Evolutionary conservation across 495 filamentous ascomycete genomes (phyloP), one percentile per base, ranked within the genome.

Genomic region (Aspergillus nidulans): DNA sequence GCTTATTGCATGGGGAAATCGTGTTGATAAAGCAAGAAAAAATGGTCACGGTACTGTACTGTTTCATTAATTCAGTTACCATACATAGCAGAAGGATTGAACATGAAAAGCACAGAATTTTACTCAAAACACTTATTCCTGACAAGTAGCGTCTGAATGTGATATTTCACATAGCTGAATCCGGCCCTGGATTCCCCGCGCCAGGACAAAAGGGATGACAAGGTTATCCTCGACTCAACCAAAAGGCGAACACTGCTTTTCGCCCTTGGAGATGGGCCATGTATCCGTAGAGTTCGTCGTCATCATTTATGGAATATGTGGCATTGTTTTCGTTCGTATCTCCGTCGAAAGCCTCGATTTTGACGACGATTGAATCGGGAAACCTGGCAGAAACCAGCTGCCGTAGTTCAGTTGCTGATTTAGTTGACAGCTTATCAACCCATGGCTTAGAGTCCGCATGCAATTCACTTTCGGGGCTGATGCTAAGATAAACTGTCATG

Each of bases 241-340:
- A 64, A 48, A 89, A 80, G n/a, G 77, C 66, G 68, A 92, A 88
- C 9, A 76, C 84, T 3, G 84, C 81, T 67, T 88, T 89, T 54
- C 80, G 77, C 7, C 77, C 84, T 52, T 77, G 67, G 4, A 85
- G 75, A 66, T 87, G 83, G 39, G 70, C 70, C 56, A 92, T 61
- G 69, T 89, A 92, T 2, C 81, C 84, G 52, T 81, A 81, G 48
- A 92, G 60, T 69, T 91, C 86, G 41, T 81, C 81, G 61, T 90
- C 86, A 26, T 83, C 76, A 50, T 84, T 83, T 60, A 92, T 83
- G 25, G 70, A 63, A 63, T 85, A 76, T 5, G 66, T 63, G 47
- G 84, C 66, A 66, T 87, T 81, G 53, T 73, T 70, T n/a, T 78
- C 83, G 36, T 72, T 73, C 23, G 70, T 71, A 63, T 84, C 78